Conservation (phyloP, 306 rosid genomes). For the Quercus dentata region DNA sequence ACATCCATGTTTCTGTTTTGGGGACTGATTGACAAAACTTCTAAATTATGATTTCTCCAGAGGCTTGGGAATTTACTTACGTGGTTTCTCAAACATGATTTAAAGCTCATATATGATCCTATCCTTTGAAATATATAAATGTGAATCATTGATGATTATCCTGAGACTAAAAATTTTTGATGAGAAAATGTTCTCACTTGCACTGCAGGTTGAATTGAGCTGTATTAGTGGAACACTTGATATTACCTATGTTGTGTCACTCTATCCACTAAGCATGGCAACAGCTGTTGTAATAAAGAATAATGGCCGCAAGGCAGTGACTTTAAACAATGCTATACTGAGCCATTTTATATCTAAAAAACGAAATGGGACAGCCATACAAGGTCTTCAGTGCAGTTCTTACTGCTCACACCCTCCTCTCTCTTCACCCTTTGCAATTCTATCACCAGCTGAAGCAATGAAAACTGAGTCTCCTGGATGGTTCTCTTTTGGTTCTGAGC, state of each 20-base stretch:
- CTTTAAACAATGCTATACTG: constrained; percentile 63
- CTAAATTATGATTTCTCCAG: background rate
- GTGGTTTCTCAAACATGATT: background rate
- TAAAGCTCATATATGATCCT: background rate
- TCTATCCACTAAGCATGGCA: constrained; percentile 83
- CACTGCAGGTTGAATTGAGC: constrained; percentile 48
- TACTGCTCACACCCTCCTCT: constrained; percentile 68
- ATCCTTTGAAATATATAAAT: background rate
- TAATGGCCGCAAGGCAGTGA: constrained; percentile 55
- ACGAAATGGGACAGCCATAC: constrained; percentile 66
- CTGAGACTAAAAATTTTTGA: background rate
- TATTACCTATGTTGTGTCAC: constrained; percentile 68
- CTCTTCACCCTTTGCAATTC: constrained; percentile 69
- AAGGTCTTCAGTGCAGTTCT: constrained; percentile 74
- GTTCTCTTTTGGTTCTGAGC: constrained; percentile 59
- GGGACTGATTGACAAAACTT: background rate
- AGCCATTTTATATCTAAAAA: constrained; percentile 74
- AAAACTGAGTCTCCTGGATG: constrained; percentile 47
- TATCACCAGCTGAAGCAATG: constrained; percentile 68
- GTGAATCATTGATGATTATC: background rate
- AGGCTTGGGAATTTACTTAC: background rate
- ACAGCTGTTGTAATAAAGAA: constrained; percentile 79
- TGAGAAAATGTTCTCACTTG: background rate
- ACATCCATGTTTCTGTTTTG: too few relatives aligned
- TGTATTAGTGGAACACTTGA: constrained; percentile 50